Evolutionary conservation across 495 filamentous ascomycete genomes (phyloP).

Genomic region (Aspergillus incahuasiensis): DNA sequence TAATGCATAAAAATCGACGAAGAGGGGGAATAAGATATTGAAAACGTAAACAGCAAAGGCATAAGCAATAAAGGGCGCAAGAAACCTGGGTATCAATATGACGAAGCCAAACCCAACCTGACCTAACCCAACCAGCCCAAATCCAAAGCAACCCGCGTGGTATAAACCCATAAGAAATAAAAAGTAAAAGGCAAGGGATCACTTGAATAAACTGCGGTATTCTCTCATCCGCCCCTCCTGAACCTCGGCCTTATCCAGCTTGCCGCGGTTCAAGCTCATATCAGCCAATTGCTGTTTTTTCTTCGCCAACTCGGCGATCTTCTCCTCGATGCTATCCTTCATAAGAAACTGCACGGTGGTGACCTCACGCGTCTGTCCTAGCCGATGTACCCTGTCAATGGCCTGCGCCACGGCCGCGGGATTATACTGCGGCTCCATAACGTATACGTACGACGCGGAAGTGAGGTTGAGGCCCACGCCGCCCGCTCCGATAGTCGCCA

Average conservation of each 20-base stretch:
- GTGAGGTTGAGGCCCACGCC: slow-evolving; percentile 92
- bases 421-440: slow-evolving; percentile 99
- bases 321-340: slow-evolving; percentile 85
- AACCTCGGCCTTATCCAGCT: slow-evolving; percentile 68
- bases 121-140: background rate
- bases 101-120: background rate
- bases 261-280: slow-evolving; percentile 70
- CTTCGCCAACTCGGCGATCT: slow-evolving; percentile 80
- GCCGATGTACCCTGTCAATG: slow-evolving; percentile 86
- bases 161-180: background rate
- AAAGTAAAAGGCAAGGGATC: slow-evolving; percentile 10
- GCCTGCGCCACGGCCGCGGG: slow-evolving; percentile 93
- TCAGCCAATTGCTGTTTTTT: slow-evolving; percentile 89
- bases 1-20: slow-evolving; percentile 1
- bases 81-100: slow-evolving; percentile 7
- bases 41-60: background rate
- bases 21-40: background rate
- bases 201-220: slow-evolving; percentile 78
- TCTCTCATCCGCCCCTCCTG: slow-evolving; percentile 74
- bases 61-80: background rate
- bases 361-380: slow-evolving; percentile 84
- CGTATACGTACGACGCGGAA: slow-evolving; percentile 75
- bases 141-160: background rate
- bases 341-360: slow-evolving; percentile 82
- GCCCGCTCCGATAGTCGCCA: slow-evolving; percentile 89